These are phyloP conservation scores for Casuarina cunninghamiana DNA, from an alignment of 306 rosid genomes.

Conservation along the genomic window DNA sequence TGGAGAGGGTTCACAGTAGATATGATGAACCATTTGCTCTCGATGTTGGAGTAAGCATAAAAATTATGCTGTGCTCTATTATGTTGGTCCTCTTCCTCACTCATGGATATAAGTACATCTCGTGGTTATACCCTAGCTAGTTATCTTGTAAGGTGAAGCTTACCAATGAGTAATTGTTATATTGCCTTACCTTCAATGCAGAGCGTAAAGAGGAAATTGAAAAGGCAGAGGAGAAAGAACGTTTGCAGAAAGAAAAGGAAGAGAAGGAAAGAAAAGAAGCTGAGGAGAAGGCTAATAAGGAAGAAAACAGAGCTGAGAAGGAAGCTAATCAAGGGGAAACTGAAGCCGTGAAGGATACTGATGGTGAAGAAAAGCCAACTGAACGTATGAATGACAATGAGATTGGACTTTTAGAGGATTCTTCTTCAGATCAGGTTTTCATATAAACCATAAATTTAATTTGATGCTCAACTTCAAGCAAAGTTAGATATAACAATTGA, in stretches of 20 bases:
- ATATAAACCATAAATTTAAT: constrained; percentile 4
- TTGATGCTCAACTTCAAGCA: constrained; percentile 24
- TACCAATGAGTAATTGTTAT: constrained; percentile 5
- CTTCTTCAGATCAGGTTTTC: constrained; percentile 56
- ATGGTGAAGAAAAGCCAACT: constrained; percentile 33
- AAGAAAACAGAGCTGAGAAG: constrained; percentile 31
- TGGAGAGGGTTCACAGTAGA: background rate
- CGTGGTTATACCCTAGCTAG: background rate
- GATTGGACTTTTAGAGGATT: constrained; percentile 39
- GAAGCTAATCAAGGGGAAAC: constrained; percentile 29
- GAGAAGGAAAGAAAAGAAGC: constrained; percentile 63
- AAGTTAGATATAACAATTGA: background rate
- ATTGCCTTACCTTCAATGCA: constrained; percentile 34
- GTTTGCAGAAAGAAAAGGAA: constrained; percentile 61
- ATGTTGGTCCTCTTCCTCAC: background rate
- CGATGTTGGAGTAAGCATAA: background rate
- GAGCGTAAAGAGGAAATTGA: constrained; percentile 96
- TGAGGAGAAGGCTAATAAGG: constrained; percentile 51
- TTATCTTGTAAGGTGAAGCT: constrained; percentile 1
- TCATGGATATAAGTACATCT: background rate
- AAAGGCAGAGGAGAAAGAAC: constrained; percentile 90
- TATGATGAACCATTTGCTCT: constrained; percentile 21
- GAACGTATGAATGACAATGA: constrained; percentile 43
- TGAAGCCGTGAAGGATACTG: constrained; percentile 46
- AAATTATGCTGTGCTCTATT: background rate